Conservation (phyloP, 2,329 filamentous ascomycete species). For the Endocalyx cinctus region DNA sequence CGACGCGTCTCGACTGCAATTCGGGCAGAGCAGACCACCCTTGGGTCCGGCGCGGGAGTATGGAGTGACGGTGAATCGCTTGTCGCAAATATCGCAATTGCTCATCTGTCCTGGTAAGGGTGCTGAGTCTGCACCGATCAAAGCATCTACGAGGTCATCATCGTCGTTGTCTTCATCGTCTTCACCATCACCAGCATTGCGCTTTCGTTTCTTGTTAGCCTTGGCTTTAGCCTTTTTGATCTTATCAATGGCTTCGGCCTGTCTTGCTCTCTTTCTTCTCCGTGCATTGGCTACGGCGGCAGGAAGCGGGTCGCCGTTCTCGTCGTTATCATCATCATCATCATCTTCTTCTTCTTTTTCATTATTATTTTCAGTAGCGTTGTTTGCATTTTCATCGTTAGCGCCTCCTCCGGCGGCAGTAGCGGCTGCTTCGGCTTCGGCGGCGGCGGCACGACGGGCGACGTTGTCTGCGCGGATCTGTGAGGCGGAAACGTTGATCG, state of each 20-base stretch:
- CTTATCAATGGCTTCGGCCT: conserved; percentile 53
- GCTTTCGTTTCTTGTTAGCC: conserved; percentile 50
- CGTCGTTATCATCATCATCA: conserved; percentile 10
- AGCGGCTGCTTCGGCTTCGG: conserved; percentile 8
- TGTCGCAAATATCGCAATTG: conserved; percentile 80
- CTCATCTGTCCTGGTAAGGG: conserved; percentile 80
- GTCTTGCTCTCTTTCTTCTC: conserved; percentile 44
- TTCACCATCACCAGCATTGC: conserved; percentile 23
- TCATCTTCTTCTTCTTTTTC: conserved; percentile 6
- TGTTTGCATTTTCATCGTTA: conserved; percentile 1
- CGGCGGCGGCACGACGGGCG: conserved; percentile 15
- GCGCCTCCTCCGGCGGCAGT: conserved; percentile 4
- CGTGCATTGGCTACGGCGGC: conserved; percentile 9
- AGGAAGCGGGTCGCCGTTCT: conserved; percentile 5
- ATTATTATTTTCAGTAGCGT: conserved; percentile 1
- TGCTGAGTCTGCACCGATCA: conserved; percentile 42
- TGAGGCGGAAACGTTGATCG: conserved; percentile 24
- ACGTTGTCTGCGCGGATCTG: conserved; percentile 16
- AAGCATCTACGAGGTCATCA: conserved; percentile 43
- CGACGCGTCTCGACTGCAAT: conserved; percentile 71
- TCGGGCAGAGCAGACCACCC: conserved; percentile 80
- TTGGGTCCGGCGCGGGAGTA: conserved; percentile 78
- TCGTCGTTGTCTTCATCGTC: conserved; percentile 46
- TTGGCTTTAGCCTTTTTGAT: conserved; percentile 60
- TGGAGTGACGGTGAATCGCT: conserved; percentile 87